phyloP scores from a whole-genome alignment of 202 grass and related monocot genomes.

The Cymbopogon flexuosus region DNA sequence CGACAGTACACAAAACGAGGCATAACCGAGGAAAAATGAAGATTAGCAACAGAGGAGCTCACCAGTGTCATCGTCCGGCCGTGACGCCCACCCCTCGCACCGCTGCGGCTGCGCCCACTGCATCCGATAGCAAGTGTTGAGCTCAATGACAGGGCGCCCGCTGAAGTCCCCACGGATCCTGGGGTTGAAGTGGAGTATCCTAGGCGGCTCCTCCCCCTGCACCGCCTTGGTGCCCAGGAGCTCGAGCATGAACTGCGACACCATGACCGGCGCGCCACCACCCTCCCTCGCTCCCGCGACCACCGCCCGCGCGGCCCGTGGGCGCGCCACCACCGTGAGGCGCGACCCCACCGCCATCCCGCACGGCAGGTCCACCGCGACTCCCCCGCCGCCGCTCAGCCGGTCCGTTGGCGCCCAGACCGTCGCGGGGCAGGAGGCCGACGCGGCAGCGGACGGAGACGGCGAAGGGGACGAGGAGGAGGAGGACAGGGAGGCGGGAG shows the following conservation, averaged over 20 bases:
- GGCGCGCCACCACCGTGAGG: slow-evolving; percentile 65
- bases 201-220: slow-evolving; percentile 80
- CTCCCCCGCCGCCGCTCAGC: slow-evolving; percentile 21
- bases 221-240: slow-evolving; percentile 71
- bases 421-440: slow-evolving; percentile 43
- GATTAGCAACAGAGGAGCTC: not conserved
- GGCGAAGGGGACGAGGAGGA: not conserved
- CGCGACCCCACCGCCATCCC: slow-evolving; percentile 72
- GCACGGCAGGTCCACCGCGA: slow-evolving; percentile 60
- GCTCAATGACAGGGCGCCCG: slow-evolving; percentile 67
- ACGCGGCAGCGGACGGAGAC: not conserved
- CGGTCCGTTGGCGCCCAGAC: slow-evolving; percentile 11
- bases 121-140: slow-evolving; percentile 93
- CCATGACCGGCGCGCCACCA: slow-evolving; percentile 18
- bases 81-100: slow-evolving; percentile 57
- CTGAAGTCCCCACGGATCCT: slow-evolving; percentile 74
- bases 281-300: slow-evolving; percentile 16
- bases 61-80: slow-evolving; percentile 51
- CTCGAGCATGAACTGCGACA: slow-evolving; percentile 86
- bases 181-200: slow-evolving; percentile 88
- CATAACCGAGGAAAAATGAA: not conserved
- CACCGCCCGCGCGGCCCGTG: not conserved
- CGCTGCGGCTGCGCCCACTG: slow-evolving; percentile 81
- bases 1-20: not conserved
- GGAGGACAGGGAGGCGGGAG: not conserved